Evolutionary conservation across 345 rosid genomes (phyloP).

Genomic region (Salix purpurea): DNA sequence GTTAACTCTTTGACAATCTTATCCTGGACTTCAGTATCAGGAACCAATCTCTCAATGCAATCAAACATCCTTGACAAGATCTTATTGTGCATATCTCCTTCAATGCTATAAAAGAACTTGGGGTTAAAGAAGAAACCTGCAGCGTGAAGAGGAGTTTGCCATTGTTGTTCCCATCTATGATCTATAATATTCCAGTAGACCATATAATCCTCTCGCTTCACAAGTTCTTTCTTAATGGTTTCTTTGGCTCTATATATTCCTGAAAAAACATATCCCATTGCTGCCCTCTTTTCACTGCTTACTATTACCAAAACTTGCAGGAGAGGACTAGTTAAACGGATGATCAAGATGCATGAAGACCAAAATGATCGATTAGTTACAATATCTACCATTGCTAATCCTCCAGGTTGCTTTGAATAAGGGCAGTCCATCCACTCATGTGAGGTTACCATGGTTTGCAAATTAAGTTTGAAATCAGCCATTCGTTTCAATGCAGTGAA

Average conservation of each 20-base stretch:
- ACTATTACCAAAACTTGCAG: constrained; percentile 53
- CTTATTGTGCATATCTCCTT: constrained; percentile 61
- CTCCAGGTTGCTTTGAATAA: constrained; percentile 66
- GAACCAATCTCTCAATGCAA: constrained; percentile 79
- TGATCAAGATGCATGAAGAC: constrained; percentile 56
- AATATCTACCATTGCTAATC: constrained; percentile 58
- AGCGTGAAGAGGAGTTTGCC: constrained; percentile 71
- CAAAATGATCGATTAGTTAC: constrained; percentile 66
- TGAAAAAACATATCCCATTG: constrained; percentile 83
- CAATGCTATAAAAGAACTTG: constrained; percentile 68
- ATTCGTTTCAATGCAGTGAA: constrained; percentile 59
- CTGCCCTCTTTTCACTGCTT: constrained; percentile 61
- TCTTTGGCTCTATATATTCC: constrained; percentile 79
- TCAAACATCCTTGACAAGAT: constrained; percentile 67
- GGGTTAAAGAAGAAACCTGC: constrained; percentile 96
- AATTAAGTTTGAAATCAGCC: constrained; percentile 49
- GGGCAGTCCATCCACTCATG: constrained; percentile 77
- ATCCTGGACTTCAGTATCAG: constrained; percentile 67
- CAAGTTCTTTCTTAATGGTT: constrained; percentile 66
- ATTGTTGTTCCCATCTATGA: constrained; percentile 67
- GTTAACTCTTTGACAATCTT: constrained; percentile 61
- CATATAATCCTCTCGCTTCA: constrained; percentile 59
- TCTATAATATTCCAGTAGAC: constrained; percentile 79
- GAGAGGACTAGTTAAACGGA: constrained; percentile 61
- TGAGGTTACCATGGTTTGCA: constrained; percentile 82